Conservation (phyloP, 2,329 filamentous ascomycete genomes). For the Boeremia exigua region DNA sequence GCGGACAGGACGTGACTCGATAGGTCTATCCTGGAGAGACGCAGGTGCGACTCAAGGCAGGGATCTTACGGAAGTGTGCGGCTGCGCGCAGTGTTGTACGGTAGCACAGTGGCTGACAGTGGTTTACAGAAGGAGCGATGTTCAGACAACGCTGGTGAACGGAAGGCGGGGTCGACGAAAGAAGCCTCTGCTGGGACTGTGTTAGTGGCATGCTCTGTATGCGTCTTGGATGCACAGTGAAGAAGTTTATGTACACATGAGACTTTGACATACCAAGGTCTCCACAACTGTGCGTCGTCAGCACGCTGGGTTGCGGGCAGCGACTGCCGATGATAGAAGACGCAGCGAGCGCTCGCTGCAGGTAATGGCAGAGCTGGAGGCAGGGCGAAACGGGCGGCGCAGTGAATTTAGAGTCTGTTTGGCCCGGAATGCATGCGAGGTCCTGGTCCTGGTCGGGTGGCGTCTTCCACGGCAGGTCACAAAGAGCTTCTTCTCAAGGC, state of each 20-base stretch:
- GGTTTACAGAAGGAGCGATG: neutral
- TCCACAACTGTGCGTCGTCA: neutral
- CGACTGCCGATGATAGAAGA: conserved; percentile 17
- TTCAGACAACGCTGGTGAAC: conserved; percentile 18
- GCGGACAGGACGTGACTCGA: neutral
- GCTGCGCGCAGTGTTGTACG: neutral
- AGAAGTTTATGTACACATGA: neutral
- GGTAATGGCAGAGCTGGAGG: conserved; percentile 25
- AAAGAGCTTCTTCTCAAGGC: conserved; percentile 6
- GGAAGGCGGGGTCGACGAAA: conserved; percentile 11
- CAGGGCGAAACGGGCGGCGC: conserved; percentile 15
- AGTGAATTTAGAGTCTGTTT: neutral
- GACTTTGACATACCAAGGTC: neutral
- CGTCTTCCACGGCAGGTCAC: conserved; percentile 2
- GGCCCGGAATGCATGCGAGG: conserved; percentile 9
- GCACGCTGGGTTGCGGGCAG: conserved; percentile 1
- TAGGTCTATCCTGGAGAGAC: neutral
- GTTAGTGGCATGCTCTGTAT: conserved; percentile 25
- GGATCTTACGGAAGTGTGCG: conserved; percentile 6
- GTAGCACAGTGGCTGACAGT: too few species aligned
- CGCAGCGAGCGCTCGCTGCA: conserved; percentile 34
- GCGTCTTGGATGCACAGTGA: conserved; percentile 9
- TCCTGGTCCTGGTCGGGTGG: conserved; percentile 1
- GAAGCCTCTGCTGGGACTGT: conserved; percentile 19
- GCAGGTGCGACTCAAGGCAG: neutral